Conservation (phyloP, 306 rosid genomes). For the Cucurbita argyrosperma region DNA sequence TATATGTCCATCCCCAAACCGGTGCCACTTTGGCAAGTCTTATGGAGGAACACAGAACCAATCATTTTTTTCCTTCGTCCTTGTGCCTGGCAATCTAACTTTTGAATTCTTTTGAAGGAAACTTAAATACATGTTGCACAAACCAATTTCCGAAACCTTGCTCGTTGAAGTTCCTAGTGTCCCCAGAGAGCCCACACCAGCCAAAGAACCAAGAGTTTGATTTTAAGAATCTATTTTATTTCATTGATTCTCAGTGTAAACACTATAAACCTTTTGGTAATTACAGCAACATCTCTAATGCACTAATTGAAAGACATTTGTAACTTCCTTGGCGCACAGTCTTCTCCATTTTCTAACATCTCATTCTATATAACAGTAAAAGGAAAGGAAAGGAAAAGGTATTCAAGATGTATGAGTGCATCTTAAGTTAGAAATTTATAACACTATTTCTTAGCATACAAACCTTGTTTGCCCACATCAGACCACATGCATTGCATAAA, state of each 20-base stretch:
- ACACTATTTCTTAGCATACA: not conserved
- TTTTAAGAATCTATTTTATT: no score
- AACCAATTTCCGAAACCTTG: no score
- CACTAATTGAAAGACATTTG: not conserved
- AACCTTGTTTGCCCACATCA: slow-evolving; percentile 99
- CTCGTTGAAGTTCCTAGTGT: no score
- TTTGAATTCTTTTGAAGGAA: not conserved
- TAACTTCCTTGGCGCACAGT: not conserved
- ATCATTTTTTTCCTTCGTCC: not conserved
- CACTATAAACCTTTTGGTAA: not conserved
- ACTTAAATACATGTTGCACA: no score
- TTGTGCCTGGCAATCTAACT: not conserved
- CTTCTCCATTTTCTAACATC: not conserved
- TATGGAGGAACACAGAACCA: not conserved
- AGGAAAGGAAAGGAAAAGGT: not conserved
- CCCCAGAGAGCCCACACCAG: no score
- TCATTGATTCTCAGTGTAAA: not conserved
- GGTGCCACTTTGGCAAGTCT: not conserved
- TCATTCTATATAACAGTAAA: not conserved
- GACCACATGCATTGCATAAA: slow-evolving; percentile 90
- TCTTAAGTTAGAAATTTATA: not conserved
- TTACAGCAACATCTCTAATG: not conserved
- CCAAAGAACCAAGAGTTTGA: no score
- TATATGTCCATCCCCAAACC: not conserved
- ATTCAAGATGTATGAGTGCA: not conserved